Percentiles rank a stretch among this genome's conserved stretches.
Conservation (phyloP, 2,329 filamentous ascomycete genomes). For the Hymenoscyphus salicellus region DNA sequence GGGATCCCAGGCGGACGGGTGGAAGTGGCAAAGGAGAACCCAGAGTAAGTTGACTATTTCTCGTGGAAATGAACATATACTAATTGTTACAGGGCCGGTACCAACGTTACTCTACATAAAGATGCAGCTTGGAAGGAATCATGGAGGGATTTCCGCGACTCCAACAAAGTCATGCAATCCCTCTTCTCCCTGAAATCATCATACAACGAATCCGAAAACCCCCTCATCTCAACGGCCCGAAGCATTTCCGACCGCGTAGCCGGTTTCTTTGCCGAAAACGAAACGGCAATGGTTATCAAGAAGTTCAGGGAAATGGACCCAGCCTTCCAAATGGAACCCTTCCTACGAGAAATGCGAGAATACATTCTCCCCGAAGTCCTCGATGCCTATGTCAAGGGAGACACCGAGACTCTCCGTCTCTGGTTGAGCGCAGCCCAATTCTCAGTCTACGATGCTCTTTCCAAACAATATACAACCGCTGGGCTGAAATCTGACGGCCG, state of each 20-base stretch:
- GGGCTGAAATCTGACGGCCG: constrained; percentile 92
- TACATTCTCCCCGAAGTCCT: constrained; percentile 97
- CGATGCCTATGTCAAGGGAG: constrained; percentile 96
- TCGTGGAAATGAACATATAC: constrained; percentile 7
- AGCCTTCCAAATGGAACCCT: constrained; percentile 89
- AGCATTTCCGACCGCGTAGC: constrained; percentile 90
- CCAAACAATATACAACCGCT: constrained; percentile 90
- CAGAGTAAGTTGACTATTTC: constrained; percentile 63
- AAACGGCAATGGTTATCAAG: constrained; percentile 96
- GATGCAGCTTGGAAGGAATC: constrained; percentile 96
- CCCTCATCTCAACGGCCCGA: constrained; percentile 81
- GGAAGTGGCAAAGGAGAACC: constrained; percentile 75
- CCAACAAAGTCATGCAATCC: constrained; percentile 81
- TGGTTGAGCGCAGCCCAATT: constrained; percentile 97
- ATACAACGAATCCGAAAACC: constrained; percentile 97
- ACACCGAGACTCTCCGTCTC: constrained; percentile 82
- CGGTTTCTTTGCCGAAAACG: constrained; percentile 97
- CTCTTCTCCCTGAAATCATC: constrained; percentile 81
- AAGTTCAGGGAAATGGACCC: constrained; percentile 97
- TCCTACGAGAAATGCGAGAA: constrained; percentile 91
- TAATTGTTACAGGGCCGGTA: constrained; percentile 70
- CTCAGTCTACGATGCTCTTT: constrained; percentile 93
- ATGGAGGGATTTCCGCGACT: constrained; percentile 94
- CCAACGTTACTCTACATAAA: constrained; percentile 92
- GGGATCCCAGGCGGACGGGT: constrained; percentile 41